Conservation (phyloP, 176 grass and related monocot species). For the Panicum miliaceum region DNA sequence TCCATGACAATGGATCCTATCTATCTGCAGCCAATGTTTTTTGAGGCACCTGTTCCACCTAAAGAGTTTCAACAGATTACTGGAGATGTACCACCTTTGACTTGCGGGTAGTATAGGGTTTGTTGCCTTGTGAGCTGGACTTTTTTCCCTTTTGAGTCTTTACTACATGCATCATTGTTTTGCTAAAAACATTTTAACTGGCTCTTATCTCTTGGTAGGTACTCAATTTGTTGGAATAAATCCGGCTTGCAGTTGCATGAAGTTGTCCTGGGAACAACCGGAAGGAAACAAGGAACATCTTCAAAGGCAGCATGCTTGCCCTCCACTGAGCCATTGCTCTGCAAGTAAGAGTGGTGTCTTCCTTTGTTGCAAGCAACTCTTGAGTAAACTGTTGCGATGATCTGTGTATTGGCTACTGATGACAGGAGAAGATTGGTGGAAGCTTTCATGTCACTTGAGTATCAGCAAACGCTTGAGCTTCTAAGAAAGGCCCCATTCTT, state of each 20-base stretch:
- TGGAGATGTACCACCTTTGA: constrained; percentile 62
- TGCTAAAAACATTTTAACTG: background rate
- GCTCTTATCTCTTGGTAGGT: constrained; percentile 47
- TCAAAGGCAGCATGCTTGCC: constrained; percentile 62
- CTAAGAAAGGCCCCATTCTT: constrained; percentile 62
- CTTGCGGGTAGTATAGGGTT: constrained; percentile 84
- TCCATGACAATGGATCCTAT: constrained; percentile 16
- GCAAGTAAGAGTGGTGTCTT: constrained; percentile 71
- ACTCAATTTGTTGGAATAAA: constrained; percentile 94
- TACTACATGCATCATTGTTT: background rate
- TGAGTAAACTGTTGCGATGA: background rate
- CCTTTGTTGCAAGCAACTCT: constrained; percentile 13
- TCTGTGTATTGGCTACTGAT: background rate
- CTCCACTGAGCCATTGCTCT: constrained; percentile 79
- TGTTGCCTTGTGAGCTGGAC: constrained; percentile 35
- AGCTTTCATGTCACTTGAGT: constrained; percentile 63
- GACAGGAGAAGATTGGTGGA: constrained; percentile 76
- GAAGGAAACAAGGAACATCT: constrained; percentile 94
- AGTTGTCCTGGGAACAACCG: constrained; percentile 83
- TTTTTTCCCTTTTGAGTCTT: background rate
- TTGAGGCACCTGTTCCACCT: constrained; percentile 61
- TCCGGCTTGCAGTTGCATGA: constrained; percentile 75
- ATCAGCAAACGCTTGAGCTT: constrained; percentile 57
- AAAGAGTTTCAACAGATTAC: constrained; percentile 65
- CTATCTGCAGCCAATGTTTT: constrained; percentile 61